Percentiles rank a stretch among this genome's conserved stretches.
Evolutionary conservation across 2,329 filamentous ascomycete genomes (phyloP).

Genomic region (Aspergillus vadensis): DNA sequence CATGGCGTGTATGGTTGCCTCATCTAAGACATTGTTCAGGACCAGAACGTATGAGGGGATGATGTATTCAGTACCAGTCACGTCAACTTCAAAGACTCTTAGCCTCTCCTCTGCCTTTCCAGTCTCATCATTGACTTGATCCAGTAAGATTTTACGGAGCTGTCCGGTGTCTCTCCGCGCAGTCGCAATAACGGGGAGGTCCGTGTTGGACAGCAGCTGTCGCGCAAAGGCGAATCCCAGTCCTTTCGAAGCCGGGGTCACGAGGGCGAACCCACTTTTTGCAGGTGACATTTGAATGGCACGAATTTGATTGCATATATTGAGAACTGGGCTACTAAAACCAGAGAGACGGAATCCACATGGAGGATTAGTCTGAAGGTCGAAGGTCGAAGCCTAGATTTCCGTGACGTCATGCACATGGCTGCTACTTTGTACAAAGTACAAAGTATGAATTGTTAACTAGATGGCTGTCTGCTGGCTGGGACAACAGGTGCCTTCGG

Average conservation of each 20-base stretch:
- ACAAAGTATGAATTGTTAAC: background rate
- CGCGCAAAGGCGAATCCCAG: slow-evolving; percentile 64
- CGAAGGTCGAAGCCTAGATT: background rate
- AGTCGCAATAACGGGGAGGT: slow-evolving; percentile 62
- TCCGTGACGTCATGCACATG: background rate
- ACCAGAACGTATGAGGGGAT: background rate
- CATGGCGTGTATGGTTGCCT: slow-evolving; percentile 60
- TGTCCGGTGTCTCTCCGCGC: slow-evolving; percentile 56
- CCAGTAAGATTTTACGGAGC: slow-evolving; percentile 53
- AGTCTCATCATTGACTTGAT: slow-evolving; percentile 47
- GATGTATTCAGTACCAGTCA: slow-evolving; percentile 51
- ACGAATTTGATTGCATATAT: no score
- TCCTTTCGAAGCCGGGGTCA: slow-evolving; percentile 62
- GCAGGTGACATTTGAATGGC: slow-evolving; percentile 4
- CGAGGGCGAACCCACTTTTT: slow-evolving; percentile 34
- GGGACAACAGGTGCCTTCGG: no score
- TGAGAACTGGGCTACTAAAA: background rate
- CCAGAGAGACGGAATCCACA: background rate
- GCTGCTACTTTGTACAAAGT: background rate
- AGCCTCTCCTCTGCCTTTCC: slow-evolving; percentile 49
- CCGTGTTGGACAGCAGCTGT: slow-evolving; percentile 58
- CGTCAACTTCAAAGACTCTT: slow-evolving; percentile 57
- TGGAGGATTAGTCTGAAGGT: background rate
- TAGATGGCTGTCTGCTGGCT: no score
- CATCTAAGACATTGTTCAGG: slow-evolving; percentile 50